Conservation (phyloP, 2,329 filamentous ascomycete genomes). For the Beauveria pseudobassiana region DNA sequence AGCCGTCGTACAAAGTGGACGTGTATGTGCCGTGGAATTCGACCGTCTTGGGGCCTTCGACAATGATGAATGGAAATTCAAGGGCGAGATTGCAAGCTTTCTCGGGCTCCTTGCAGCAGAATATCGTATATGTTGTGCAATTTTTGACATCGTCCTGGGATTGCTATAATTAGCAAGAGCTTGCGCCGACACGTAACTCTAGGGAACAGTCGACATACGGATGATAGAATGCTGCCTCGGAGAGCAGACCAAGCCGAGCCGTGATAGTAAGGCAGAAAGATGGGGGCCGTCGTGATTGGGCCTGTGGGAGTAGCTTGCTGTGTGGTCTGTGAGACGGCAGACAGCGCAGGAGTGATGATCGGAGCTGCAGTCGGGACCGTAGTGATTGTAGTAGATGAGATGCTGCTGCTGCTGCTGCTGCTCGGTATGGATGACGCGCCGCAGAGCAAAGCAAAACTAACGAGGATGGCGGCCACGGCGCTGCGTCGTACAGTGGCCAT, state of each 20-base stretch:
- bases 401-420: neutral
- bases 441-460: neutral
- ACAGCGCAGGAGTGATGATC: conserved; percentile 15
- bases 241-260: conserved; percentile 35
- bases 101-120: conserved; percentile 36
- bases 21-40: conserved; percentile 35
- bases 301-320: conserved; percentile 14
- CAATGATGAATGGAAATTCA: conserved; percentile 39
- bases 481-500: conserved; percentile 1
- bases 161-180: neutral
- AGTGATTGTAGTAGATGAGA: conserved; percentile 8
- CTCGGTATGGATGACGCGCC: neutral
- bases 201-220: conserved; percentile 24
- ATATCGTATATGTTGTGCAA: conserved; percentile 41
- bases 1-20: conserved; percentile 33
- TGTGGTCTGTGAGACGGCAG: neutral
- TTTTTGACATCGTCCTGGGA: conserved; percentile 26
- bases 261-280: conserved; percentile 38
- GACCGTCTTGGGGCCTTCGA: conserved; percentile 37
- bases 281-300: conserved; percentile 33
- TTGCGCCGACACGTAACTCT: neutral
- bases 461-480: neutral
- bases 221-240: conserved; percentile 38
- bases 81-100: conserved; percentile 36
- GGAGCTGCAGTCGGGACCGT: conserved; percentile 5